Conservation (phyloP, 495 filamentous ascomycete genomes). For the Annulohypoxylon bovei region DNA sequence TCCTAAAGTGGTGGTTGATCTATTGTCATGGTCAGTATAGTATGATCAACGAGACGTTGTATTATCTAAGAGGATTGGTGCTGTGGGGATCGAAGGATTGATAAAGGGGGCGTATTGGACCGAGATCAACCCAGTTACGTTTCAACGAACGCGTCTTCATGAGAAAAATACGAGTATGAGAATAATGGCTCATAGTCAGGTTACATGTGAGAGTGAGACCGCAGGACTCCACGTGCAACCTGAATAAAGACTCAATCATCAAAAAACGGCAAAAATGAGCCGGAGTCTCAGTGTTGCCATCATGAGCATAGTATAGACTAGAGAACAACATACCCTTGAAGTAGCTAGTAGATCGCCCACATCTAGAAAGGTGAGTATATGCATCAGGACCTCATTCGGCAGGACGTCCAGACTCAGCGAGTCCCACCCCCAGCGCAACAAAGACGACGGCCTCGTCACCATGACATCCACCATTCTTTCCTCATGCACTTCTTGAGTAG, state of each 20-base stretch:
- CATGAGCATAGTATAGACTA: conserved; percentile 15
- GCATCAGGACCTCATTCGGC: conserved; percentile 66
- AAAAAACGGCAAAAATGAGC: conserved; percentile 15
- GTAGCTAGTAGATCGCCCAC: conserved; percentile 65
- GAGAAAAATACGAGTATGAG: conserved; percentile 27
- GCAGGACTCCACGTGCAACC: background rate
- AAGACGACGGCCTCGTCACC: conserved; percentile 20
- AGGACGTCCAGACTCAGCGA: conserved; percentile 49
- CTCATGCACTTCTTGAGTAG: background rate
- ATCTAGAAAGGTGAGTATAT: conserved; percentile 65
- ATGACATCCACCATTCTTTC: conserved; percentile 29
- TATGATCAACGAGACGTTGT: conserved; percentile 24
- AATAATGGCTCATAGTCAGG: conserved; percentile 37
- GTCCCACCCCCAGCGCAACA: conserved; percentile 44
- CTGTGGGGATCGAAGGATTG: conserved; percentile 9
- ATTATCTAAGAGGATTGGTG: conserved; percentile 1
- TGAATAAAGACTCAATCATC: conserved; percentile 22
- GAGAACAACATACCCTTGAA: conserved; percentile 60
- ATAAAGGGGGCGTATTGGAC: conserved; percentile 21
- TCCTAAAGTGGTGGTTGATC: conserved; percentile 66
- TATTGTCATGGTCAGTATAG: conserved; percentile 41
- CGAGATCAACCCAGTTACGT: conserved; percentile 28
- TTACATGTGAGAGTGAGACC: conserved; percentile 35
- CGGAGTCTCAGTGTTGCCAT: conserved; percentile 15
- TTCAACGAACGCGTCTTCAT: conserved; percentile 9